Evolutionary conservation across 2,329 filamentous ascomycete genomes (phyloP), one percentile per base, ranked within the genome.

Genomic region (Sporothrix variecibatus): DNA sequence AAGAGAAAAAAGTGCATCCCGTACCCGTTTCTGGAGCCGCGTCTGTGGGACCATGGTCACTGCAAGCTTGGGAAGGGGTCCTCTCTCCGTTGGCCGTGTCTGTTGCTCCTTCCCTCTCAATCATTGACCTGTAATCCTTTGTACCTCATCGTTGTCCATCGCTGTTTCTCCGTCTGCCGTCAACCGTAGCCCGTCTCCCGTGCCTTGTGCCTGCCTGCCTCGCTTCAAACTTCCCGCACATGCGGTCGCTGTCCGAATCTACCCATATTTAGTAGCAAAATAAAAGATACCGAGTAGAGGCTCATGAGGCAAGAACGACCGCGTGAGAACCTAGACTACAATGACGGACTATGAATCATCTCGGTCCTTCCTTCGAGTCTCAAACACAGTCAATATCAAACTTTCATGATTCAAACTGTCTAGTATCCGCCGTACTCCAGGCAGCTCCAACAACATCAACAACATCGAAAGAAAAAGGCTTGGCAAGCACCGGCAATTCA

Each of bases 401-500:
- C 40, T 8, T 17, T 20, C 51, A 49, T 23, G 23, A 31, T 8
- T 67, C 26, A 49, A 46, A n/a, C 40, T 49, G 40, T 9, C 64
- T 0, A n/a, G 26, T 49, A 3, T 6, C 23, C 7, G 1, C 3
- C 20, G n/a, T 38, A 40, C 62, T 43, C 17, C 62, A 17, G 20
- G n/a, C 34, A 34, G 15, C 62, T 43, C 38, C 40, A 28, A n/a
- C 34, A 26, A 40, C 6, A 28, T 43, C 20, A 23, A 65, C 5
- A 26, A 58, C 8, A 58, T n/a, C n/a, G n/a, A 31, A 28, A 62
- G 28, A 43, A n/a, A 31, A 49, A 20, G 20, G 43, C 68, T 71
- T 71, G 68, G 68, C 51, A 71, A 17, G 51, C 51, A 20, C 38
- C 68, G 68, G 68, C 68, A 71, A 69, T 38, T 53, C 46, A 65